Evolutionary conservation across 2,329 filamentous ascomycete genomes (phyloP), one percentile per base, ranked within the genome.

Genomic region (Juglanconis juglandina): DNA sequence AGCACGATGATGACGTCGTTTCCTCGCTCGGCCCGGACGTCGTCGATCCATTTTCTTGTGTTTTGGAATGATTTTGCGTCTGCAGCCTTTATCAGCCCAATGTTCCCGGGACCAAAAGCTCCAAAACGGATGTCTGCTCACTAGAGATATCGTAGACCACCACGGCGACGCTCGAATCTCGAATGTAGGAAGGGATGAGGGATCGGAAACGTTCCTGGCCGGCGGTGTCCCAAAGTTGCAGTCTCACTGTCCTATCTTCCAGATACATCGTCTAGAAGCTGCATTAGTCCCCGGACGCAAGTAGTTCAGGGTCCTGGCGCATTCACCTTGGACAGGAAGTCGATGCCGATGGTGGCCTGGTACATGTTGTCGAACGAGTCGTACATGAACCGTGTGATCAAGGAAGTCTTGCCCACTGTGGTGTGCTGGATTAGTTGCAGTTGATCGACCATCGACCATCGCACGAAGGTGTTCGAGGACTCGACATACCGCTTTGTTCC

Each of bases 301-400:
- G 35, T 17, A 24, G 24, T 44, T 33, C 30, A 24, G 59, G 68
- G 74, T 81, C 11, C 6, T 11, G 37, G 35, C 37, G 52, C 50
- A 30, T 35, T 63, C 50, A 91, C 92, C 89, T 99, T 99, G 72
- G 93, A 97, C 68, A 99, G 86, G 74, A 99, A 99, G 79, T 99
- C 95, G 80, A 99, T 99, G 72, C 95, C 95, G 73, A 99, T 98
- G 44, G 95, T 99, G 60, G 95, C 95, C 79, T 99, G 95, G 80
- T 99, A 99, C 83, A 94, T 98, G 79, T 96, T 97, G 82, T 99
- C 95, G 82, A 99, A 99, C 52, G 95, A 98, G 78, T 99, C 95
- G 83, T 99, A 99, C 95, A 99, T 99, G 83, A 99, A 99, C 66
- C 95, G 89, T 67, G 95, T 99, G 75, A 99, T 99, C 70, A 99